Percentiles rank a stretch among this genome's conserved stretches.
phyloP scores from a whole-genome alignment of 495 filamentous ascomycete genomes.

The Neurospora cerealis region DNA sequence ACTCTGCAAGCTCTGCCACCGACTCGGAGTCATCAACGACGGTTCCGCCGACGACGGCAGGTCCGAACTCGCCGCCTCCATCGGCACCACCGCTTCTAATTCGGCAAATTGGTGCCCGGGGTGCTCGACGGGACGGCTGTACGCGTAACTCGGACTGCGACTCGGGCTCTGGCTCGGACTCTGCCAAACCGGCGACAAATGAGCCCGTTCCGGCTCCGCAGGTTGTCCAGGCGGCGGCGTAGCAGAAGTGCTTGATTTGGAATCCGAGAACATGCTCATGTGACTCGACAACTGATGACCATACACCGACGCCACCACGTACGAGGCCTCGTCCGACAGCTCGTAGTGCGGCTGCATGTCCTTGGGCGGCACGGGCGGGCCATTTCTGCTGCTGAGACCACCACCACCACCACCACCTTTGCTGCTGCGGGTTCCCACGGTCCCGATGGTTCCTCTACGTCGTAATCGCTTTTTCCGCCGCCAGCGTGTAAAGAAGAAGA shows the following conservation, averaged over 20 bases:
- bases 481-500: slow-evolving; percentile 15
- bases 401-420: not conserved
- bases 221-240: not conserved
- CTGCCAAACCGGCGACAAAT: not conserved
- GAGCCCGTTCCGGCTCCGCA: not conserved
- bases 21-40: not conserved
- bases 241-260: not conserved
- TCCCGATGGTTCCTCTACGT: not conserved
- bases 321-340: slow-evolving; percentile 8
- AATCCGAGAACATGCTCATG: not conserved
- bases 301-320: not conserved
- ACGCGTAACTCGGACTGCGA: not conserved
- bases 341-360: slow-evolving; percentile 13
- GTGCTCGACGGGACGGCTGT: not conserved
- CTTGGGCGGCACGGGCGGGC: slow-evolving; percentile 19
- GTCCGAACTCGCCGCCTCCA: slow-evolving; percentile 1
- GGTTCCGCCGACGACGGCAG: not conserved
- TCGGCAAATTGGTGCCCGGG: slow-evolving; percentile 4
- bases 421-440: not conserved
- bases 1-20: not conserved
- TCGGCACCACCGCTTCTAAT: slow-evolving; percentile 6
- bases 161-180: not conserved
- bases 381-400: not conserved
- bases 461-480: slow-evolving; percentile 7
- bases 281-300: not conserved